Evolutionary conservation across 805 yeast species (phyloP).

Genomic region (Groenewaldozyma salmanticensis): DNA sequence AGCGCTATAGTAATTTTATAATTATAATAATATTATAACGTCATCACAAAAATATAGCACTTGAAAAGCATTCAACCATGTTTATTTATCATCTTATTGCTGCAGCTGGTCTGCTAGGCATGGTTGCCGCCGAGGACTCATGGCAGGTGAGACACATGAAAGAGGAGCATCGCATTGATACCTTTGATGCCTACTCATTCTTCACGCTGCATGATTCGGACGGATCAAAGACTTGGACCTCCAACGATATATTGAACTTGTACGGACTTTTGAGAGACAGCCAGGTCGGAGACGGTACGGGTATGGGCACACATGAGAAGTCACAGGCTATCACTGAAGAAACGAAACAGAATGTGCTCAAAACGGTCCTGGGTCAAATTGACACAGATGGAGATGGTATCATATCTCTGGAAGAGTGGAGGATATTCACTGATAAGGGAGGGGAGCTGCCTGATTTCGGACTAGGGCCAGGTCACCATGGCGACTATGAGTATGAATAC

Average conservation of each 20-base stretch:
- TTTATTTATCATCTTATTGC: too few relatives aligned
- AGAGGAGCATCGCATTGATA: constrained; percentile 72
- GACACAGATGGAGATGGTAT: constrained; percentile 60
- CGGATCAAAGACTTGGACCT: constrained; percentile 43
- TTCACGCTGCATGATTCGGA: constrained; percentile 68
- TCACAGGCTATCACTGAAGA: constrained; percentile 45
- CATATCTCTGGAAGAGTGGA: constrained; percentile 62
- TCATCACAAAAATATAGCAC: too few relatives aligned
- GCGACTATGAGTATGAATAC: constrained; percentile 86
- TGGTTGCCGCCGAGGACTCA: constrained; percentile 14
- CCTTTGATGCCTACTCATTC: constrained; percentile 63
- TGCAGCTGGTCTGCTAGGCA: too few relatives aligned
- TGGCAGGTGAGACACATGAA: constrained; percentile 63
- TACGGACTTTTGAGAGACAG: constrained; percentile 70
- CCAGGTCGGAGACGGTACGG: constrained; percentile 81
- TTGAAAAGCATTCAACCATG: too few relatives aligned
- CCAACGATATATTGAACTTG: constrained; percentile 63
- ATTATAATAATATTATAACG: too few relatives aligned
- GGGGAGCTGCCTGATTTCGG: constrained; percentile 85
- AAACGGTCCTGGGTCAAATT: constrained; percentile 45
- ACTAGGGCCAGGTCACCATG: constrained; percentile 88
- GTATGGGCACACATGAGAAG: constrained; percentile 69
- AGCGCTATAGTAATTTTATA: too few relatives aligned
- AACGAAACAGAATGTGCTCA: constrained; percentile 43
- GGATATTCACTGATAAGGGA: constrained; percentile 48